A percentile compares a stretch with the other conserved stretches of the same genome.
Conservation (phyloP, 805 yeast genomes). For the Barnettozyma sp. region DNA sequence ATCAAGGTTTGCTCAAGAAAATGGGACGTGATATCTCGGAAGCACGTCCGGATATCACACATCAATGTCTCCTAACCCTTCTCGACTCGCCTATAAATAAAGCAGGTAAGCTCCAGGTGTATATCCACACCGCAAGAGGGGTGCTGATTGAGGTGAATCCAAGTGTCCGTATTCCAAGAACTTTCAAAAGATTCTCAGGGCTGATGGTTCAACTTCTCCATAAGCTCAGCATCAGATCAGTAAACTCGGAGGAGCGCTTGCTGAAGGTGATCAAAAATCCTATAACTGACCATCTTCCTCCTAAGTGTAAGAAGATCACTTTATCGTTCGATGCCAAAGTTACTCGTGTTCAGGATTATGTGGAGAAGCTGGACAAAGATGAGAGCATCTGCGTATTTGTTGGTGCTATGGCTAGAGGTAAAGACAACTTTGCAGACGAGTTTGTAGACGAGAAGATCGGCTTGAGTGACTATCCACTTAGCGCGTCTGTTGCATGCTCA, state of each 20-base stretch:
- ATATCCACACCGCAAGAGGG: conserved; percentile 92
- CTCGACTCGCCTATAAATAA: conserved; percentile 97
- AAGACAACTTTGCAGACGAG: conserved; percentile 95
- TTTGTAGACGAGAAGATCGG: conserved; percentile 95
- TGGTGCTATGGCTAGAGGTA: conserved; percentile 99
- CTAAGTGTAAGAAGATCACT: conserved; percentile 90
- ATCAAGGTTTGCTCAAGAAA: conserved; percentile 88
- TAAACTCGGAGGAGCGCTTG: conserved; percentile 90
- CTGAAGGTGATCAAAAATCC: conserved; percentile 95
- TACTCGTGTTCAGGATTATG: conserved; percentile 82
- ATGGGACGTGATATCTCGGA: conserved; percentile 97
- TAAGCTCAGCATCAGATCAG: conserved; percentile 86
- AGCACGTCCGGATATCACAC: conserved; percentile 99
- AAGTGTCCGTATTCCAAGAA: conserved; percentile 93
- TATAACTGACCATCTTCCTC: conserved; percentile 92
- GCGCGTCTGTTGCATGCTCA: conserved; percentile 97
- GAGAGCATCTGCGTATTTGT: conserved; percentile 97
- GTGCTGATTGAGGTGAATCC: conserved; percentile 95
- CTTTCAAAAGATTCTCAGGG: conserved; percentile 95
- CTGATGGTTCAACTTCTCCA: conserved; percentile 95
- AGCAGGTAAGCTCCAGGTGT: conserved; percentile 94
- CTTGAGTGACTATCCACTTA: conserved; percentile 87
- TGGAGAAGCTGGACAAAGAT: conserved; percentile 68
- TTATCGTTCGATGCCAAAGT: conserved; percentile 89
- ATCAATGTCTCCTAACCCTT: conserved; percentile 89